Percentiles rank a stretch among this genome's conserved stretches.
These are phyloP conservation scores for Gossypium turneri DNA, from an alignment of 345 rosid species.

Conservation along the genomic window DNA sequence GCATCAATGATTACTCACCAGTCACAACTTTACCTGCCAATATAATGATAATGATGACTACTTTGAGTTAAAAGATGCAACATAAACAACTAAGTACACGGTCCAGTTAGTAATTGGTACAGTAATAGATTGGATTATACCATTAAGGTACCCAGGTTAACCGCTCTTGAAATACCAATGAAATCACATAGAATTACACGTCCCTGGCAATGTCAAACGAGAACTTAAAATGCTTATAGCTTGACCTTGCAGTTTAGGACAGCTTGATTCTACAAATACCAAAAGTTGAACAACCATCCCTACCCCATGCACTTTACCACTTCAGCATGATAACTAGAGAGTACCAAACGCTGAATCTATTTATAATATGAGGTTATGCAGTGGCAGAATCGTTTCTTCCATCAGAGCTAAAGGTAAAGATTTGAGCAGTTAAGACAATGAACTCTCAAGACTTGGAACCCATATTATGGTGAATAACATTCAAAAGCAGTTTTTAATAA, in stretches of 20 bases:
- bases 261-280: background rate
- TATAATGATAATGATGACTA: background rate
- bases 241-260: background rate
- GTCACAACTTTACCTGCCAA: background rate
- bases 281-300: background rate
- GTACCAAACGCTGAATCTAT: background rate
- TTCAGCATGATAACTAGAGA: background rate
- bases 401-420: background rate
- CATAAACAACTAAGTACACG: conserved; percentile 8
- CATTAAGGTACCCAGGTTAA: conserved; percentile 84
- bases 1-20: too few species aligned
- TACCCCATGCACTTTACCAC: background rate
- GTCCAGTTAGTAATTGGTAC: background rate
- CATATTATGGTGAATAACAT: background rate
- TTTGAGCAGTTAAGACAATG: background rate
- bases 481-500: background rate
- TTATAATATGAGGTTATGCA: background rate
- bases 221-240: background rate
- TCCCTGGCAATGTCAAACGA: conserved; percentile 26
- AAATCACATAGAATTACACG: conserved; percentile 75
- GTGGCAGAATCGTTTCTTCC: background rate
- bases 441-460: background rate
- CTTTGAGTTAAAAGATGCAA: background rate
- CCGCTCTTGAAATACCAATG: conserved; percentile 78
- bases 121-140: conserved; percentile 25